Evolutionary conservation across 2,329 filamentous ascomycete genomes (phyloP).

Genomic region (Polychaeton citri): DNA sequence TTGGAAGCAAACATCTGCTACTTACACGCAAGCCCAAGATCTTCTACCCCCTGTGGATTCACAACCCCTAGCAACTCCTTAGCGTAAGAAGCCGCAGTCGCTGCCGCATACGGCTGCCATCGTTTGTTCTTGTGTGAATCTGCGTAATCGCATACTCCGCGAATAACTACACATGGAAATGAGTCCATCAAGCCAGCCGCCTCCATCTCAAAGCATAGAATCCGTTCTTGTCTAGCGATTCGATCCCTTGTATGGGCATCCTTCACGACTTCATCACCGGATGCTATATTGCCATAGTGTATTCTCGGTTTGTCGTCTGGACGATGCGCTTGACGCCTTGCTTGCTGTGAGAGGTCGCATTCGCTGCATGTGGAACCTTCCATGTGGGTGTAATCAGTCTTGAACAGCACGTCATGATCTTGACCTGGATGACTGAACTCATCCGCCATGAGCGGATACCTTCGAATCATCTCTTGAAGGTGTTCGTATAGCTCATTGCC

Average conservation of each 20-base stretch:
- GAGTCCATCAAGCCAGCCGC: constrained; percentile 10
- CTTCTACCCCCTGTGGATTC: background rate
- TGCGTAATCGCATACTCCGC: constrained; percentile 14
- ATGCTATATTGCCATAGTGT: constrained; percentile 15
- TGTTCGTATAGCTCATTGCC: constrained; percentile 1
- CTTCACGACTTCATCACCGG: constrained; percentile 12
- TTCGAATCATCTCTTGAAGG: constrained; percentile 1
- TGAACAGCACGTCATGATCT: constrained; percentile 2
- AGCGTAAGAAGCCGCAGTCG: constrained; percentile 9
- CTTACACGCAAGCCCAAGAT: background rate
- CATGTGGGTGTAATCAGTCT: constrained; percentile 2
- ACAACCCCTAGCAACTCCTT: constrained; percentile 8
- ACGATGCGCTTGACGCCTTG: background rate
- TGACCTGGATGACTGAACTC: constrained; percentile 1
- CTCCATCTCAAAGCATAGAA: constrained; percentile 16
- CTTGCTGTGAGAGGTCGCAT: constrained; percentile 2
- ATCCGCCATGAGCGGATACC: constrained; percentile 1
- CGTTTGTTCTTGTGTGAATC: constrained; percentile 14
- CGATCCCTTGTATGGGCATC: constrained; percentile 6
- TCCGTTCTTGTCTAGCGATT: constrained; percentile 2
- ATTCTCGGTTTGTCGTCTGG: constrained; percentile 2
- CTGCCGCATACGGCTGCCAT: constrained; percentile 13
- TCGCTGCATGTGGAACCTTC: constrained; percentile 2
- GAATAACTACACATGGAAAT: constrained; percentile 12
- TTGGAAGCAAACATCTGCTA: too few species aligned